Evolutionary conservation across 768 basidiomycete species (phyloP), one percentile per base, ranked within the genome.

Genomic region (Amanita pseudoporphyria): DNA sequence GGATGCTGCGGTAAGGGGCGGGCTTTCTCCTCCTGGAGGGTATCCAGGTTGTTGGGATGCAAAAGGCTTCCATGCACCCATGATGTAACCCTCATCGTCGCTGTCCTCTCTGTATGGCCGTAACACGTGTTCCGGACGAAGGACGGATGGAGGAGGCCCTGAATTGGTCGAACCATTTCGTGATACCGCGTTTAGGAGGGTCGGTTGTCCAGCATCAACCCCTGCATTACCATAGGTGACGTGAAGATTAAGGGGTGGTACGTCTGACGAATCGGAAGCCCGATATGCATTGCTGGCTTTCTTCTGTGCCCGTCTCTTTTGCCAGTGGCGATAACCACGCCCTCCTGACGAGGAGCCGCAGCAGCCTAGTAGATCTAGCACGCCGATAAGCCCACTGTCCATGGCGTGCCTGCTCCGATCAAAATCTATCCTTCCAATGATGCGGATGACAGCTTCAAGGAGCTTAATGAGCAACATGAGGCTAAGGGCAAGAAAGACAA

Each of bases 31-130:
- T 18, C 81, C 70, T 7, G 74, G 65, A 18, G 60, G 47, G 59
- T 80, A 79, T 0, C 76, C 76, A 18, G 71, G 62, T 6, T 74
- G 68, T 33, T 50, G 49, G 6, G 40, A 24, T 0, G 78, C 78
- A 69, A 79, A 86, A 24, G 82, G 79, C 55, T 84, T 82, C 89
- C 91, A 95, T n/a, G 94, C 89, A 36, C 83, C 84, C 90, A 97
- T 95, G 60, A 97, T 96, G 55, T 73, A 86, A 10, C 88, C 85
- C 54, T 87, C 87, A 57, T 85, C 85, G 52, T 89, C 87, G 55
- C 76, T 84, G 37, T 89, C 84, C 58, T 89, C 85, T 54, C 73
- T 74, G 61, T 87, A 88, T 24, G 84, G 87, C 40, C 76, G 73
- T 53, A 82, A 71, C 3, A 83, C 86, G 41, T 88, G 85, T 56